Evolutionary conservation across 371 early-diverging fungal species (phyloP), one percentile per base, ranked within the genome.

Genomic region (Saksenaea oblongispora): DNA sequence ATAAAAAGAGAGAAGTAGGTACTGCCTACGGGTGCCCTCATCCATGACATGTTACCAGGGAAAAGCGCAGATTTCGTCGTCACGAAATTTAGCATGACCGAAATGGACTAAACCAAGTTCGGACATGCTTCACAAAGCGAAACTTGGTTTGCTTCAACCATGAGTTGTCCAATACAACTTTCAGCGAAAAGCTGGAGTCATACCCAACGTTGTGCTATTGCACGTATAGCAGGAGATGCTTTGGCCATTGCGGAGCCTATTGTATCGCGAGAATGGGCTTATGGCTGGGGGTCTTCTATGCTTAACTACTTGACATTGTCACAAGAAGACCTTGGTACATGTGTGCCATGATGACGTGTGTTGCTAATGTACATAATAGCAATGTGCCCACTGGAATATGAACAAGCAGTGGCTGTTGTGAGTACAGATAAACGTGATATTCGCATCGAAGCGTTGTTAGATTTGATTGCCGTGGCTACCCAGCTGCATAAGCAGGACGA

Each of bases 361-460:
- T 22, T 26, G 39, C 15, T 53, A 36, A 14, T 54, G 10, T 1
- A 18, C 58, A 15, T 10, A 34, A 9, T 24, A 63, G 62, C 35
- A 11, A n/a, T 54, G 5, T 41, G 37, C 13, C 59, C 68, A 10
- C 26, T 63, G 57, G n/a, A 26, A 4, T 44, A 58, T 24, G 64
- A 67, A 5, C 31, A 67, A 44, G 78, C 78, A 5, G 36, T 66
- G 1, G 42, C 37, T 0, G 0, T 67, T 0, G 15, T 75, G 26
- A 58, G 62, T 1, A 42, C 28, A 1, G 61, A 67, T 5, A 51
- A 58, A 2, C 61, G 61, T 8, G 80, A 80, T 58, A 76, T 80
- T 34, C 80, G 80, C 35, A 71, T 75, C 17, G 77, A 76, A 17
- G 60, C 73, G 5, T 34, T 80, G 24, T 53, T 73, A 0, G 80